Evolutionary conservation across 108 stramenopile species (phyloP).

Genomic region (Halocafeteria seosinensis): DNA sequence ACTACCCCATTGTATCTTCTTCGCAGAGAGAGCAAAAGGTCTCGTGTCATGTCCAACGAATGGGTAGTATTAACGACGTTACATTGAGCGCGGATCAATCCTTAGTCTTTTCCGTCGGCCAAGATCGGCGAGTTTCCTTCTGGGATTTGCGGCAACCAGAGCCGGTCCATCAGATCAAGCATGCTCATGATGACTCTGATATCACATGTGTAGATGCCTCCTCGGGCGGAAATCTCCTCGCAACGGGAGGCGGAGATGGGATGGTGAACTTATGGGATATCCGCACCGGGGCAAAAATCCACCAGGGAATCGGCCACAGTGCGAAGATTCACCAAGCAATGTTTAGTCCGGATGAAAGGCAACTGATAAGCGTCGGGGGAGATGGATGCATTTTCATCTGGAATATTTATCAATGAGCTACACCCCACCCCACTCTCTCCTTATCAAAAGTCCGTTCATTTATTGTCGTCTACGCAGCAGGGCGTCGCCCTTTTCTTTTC

Average conservation of each 20-base stretch:
- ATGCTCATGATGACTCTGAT: slow-evolving; percentile 17
- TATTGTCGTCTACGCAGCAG: no score
- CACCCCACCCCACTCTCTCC: no score
- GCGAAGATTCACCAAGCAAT: neutral
- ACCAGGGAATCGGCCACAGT: slow-evolving; percentile 14
- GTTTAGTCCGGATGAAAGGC: slow-evolving; percentile 40
- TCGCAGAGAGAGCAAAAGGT: slow-evolving; percentile 26
- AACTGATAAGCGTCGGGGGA: slow-evolving; percentile 38
- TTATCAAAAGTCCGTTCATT: no score
- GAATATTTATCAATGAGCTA: slow-evolving; percentile 25
- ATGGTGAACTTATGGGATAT: slow-evolving; percentile 13
- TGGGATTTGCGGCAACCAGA: slow-evolving; percentile 38
- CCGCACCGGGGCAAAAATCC: neutral
- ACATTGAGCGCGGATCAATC: slow-evolving; percentile 28
- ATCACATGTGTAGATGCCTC: slow-evolving; percentile 12
- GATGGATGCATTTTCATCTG: slow-evolving; percentile 41
- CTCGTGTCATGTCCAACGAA: slow-evolving; percentile 37
- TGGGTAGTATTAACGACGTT: slow-evolving; percentile 41
- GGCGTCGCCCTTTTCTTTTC: no score
- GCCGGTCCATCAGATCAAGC: slow-evolving; percentile 14
- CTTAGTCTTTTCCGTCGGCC: slow-evolving; percentile 35
- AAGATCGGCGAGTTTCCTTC: slow-evolving; percentile 32
- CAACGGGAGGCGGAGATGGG: slow-evolving; percentile 14
- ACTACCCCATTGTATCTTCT: no score
- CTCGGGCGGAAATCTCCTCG: slow-evolving; percentile 4